Conservation (phyloP, 306 rosid species). For the Rubus parviflorus region DNA sequence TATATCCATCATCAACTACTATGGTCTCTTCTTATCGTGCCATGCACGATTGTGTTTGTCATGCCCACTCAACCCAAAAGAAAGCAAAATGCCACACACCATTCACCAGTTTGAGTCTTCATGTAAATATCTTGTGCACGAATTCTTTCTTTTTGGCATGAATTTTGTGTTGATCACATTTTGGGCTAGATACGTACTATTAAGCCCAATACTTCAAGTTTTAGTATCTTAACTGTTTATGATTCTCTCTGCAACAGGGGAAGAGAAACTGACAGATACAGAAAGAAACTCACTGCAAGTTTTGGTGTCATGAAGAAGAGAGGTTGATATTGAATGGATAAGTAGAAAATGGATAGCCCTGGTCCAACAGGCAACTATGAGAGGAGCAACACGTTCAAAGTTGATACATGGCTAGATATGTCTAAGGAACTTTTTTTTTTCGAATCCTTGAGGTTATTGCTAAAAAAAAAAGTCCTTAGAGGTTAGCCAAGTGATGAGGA, state of each 20-base stretch:
- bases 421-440: too few relatives aligned
- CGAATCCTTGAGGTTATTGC: too few relatives aligned
- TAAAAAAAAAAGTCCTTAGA: too few relatives aligned
- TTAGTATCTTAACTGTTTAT: conserved; percentile 2
- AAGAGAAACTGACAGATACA: neutral
- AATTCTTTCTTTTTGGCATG: too few relatives aligned
- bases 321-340: conserved; percentile 21
- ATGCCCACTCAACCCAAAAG: conserved; percentile 19
- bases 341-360: conserved; percentile 49
- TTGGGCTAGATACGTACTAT: neutral
- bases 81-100: conserved; percentile 17
- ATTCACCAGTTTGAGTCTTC: neutral
- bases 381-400: conserved; percentile 19
- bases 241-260: neutral
- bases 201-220: conserved; percentile 2
- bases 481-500: too few relatives aligned
- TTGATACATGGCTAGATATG: conserved; percentile 68
- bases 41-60: conserved; percentile 12
- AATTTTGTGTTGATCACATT: neutral
- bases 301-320: conserved; percentile 25
- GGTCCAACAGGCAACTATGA: conserved; percentile 28
- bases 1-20: conserved; percentile 8
- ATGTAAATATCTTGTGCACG: neutral
- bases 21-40: conserved; percentile 16
- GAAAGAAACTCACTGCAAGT: conserved; percentile 15